These are phyloP conservation scores for Mrakia blollopis DNA, from an alignment of 768 basidiomycete species.

Conservation along the genomic window DNA sequence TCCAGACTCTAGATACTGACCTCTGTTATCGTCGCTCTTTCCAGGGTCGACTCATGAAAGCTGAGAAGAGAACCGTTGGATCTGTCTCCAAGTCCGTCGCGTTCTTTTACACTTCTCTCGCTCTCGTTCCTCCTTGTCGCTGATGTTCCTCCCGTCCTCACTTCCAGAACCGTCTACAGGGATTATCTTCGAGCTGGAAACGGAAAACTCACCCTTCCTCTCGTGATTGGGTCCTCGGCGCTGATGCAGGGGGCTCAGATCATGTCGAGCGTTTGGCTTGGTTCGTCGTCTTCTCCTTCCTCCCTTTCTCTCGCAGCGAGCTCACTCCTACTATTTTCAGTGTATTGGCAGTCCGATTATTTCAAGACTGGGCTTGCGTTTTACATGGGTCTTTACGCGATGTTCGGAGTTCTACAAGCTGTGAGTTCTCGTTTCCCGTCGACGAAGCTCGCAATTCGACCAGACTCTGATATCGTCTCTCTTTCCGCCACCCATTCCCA, in stretches of 20 bases:
- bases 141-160: too few species aligned
- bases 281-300: too few species aligned
- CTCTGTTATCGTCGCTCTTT: neutral
- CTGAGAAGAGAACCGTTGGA: constrained; percentile 75
- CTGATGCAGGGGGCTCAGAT: constrained; percentile 62
- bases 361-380: constrained; percentile 52
- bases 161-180: constrained; percentile 50
- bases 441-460: neutral
- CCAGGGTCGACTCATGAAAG: constrained; percentile 68
- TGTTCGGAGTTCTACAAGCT: constrained; percentile 63
- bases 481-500: constrained; percentile 48
- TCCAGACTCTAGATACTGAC: neutral
- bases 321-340: constrained; percentile 32
- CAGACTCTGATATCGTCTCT: constrained; percentile 34
- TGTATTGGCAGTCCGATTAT: constrained; percentile 66
- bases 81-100: constrained; percentile 52
- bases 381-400: constrained; percentile 66
- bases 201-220: constrained; percentile 61
- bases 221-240: constrained; percentile 58
- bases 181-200: constrained; percentile 66
- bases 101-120: too few species aligned
- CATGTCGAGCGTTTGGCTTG: constrained; percentile 59
- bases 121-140: too few species aligned
- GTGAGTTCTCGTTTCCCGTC: constrained; percentile 51
- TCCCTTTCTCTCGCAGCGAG: too few species aligned